Conservation (phyloP, 169 alveolate species). For the Cryptosporidium viatorum region DNA sequence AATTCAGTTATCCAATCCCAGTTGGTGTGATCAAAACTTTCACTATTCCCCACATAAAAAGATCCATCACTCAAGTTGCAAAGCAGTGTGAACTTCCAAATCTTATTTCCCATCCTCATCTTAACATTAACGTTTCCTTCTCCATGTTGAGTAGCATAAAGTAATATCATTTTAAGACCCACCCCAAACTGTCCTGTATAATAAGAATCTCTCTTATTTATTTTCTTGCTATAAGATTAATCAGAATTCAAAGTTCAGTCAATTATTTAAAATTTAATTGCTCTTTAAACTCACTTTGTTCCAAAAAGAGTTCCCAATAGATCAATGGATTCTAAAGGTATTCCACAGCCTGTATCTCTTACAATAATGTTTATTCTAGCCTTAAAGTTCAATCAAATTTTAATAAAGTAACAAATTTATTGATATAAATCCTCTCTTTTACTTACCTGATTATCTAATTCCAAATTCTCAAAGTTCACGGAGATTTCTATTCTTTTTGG, state of each 20-base stretch:
- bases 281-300: conserved; percentile 44
- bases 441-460: conserved; percentile 43
- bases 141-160: conserved; percentile 55
- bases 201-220: conserved; percentile 53
- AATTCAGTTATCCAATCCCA: conserved; percentile 75
- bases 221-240: conserved; percentile 33
- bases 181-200: conserved; percentile 71
- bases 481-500: neutral
- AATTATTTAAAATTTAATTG: neutral
- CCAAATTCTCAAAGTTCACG: conserved; percentile 38
- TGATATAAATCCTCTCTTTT: neutral
- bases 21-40: neutral
- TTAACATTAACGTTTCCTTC: conserved; percentile 38
- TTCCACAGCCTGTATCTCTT: conserved; percentile 67
- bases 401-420: neutral
- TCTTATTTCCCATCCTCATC: conserved; percentile 64
- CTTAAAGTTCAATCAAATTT: conserved; percentile 9
- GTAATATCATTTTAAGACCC: conserved; percentile 75
- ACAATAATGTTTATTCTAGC: conserved; percentile 29
- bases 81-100: conserved; percentile 49
- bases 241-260: neutral
- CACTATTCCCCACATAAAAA: conserved; percentile 69
- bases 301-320: conserved; percentile 69
- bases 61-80: conserved; percentile 51
- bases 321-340: conserved; percentile 66